Conservation (phyloP, 108 stramenopile genomes). For the Nitzschia sp. region DNA sequence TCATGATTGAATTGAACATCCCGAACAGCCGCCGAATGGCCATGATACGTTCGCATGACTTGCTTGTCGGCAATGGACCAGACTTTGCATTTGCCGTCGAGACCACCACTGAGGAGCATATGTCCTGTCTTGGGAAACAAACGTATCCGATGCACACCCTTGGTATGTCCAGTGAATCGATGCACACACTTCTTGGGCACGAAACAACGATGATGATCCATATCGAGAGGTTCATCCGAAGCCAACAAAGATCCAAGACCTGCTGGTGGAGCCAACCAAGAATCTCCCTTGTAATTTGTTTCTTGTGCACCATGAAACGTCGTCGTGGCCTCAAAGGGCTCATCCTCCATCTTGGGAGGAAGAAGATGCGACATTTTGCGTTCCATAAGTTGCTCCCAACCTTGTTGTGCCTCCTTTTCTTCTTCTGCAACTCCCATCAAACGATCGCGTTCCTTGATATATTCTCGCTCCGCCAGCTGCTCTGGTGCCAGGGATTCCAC, state of each 20-base stretch:
- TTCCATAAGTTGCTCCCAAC: conserved; percentile 80
- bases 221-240: conserved; percentile 13
- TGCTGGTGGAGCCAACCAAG: conserved; percentile 89
- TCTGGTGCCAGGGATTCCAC: conserved; percentile 54
- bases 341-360: conserved; percentile 85
- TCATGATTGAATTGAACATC: conserved; percentile 90
- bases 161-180: conserved; percentile 87
- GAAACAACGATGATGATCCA: conserved; percentile 89
- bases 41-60: conserved; percentile 90
- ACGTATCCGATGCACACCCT: conserved; percentile 96
- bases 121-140: conserved; percentile 96
- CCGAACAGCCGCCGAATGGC: conserved; percentile 92
- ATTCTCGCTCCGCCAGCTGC: conserved; percentile 70
- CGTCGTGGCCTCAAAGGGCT: conserved; percentile 61
- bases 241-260: conserved; percentile 59
- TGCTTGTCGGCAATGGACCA: conserved; percentile 74
- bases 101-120: conserved; percentile 90
- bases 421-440: conserved; percentile 53
- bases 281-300: conserved; percentile 91
- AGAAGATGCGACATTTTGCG: conserved; percentile 93
- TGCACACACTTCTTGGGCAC: conserved; percentile 94
- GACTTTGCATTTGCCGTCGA: conserved; percentile 93
- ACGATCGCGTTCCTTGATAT: conserved; percentile 68
- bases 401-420: conserved; percentile 49
- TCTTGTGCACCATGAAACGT: conserved; percentile 88